Evolutionary conservation across 2,329 filamentous ascomycete species (phyloP).

Genomic region (Epichloe gansuensis): DNA sequence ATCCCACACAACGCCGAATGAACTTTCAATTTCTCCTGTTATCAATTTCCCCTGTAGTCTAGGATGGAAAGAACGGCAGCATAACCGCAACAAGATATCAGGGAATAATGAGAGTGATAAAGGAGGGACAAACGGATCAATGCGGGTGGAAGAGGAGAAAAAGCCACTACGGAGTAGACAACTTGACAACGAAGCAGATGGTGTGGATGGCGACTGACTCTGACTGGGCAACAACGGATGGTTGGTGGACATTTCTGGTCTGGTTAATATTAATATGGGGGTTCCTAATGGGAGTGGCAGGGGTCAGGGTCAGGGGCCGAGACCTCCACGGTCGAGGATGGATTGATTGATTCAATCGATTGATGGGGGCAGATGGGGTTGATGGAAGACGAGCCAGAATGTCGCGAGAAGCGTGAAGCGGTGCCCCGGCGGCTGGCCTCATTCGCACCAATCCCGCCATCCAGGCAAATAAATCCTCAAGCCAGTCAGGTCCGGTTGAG

Average conservation of each 20-base stretch:
- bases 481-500: too few species aligned
- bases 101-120: not conserved
- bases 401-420: too few species aligned
- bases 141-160: not conserved
- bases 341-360: not conserved
- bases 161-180: not conserved
- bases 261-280: too few species aligned
- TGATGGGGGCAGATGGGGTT: not conserved
- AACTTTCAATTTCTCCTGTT: not conserved
- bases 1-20: not conserved
- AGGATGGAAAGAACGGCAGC: not conserved
- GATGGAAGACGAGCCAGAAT: too few species aligned
- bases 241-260: not conserved
- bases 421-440: too few species aligned
- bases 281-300: too few species aligned
- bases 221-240: not conserved
- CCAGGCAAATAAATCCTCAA: too few species aligned
- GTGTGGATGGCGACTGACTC: not conserved
- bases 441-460: too few species aligned
- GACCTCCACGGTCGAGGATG: not conserved
- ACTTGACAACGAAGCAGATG: not conserved
- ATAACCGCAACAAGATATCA: not conserved
- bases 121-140: not conserved
- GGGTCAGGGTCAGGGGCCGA: not conserved
- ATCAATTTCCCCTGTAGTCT: not conserved